Evolutionary conservation across 1,284 basidiomycete genomes (phyloP).

Genomic region (Austroboletus novae-zelandiae): DNA sequence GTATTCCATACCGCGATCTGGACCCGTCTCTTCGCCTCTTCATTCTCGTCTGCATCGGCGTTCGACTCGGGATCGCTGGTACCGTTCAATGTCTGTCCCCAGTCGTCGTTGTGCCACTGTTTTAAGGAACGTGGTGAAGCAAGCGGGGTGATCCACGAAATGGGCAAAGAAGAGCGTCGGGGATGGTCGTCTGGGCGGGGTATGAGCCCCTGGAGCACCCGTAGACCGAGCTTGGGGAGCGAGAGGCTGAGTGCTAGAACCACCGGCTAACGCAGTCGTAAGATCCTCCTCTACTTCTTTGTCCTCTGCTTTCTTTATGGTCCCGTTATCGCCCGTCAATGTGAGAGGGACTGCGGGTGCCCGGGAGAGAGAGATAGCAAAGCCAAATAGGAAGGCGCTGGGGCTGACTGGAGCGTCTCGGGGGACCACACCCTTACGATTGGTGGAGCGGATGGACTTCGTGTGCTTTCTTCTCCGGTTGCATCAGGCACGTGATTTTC

Average conservation of each 20-base stretch:
- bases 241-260: conserved; percentile 11
- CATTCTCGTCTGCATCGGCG: conserved; percentile 36
- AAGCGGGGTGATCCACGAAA: conserved; percentile 85
- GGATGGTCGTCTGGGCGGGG: conserved; percentile 61
- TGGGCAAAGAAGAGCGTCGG: conserved; percentile 91
- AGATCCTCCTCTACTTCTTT: conserved; percentile 21
- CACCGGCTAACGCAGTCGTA: conserved; percentile 9
- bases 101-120: conserved; percentile 78
- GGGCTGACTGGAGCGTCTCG: conserved; percentile 21
- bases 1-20: conserved; percentile 96
- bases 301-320: conserved; percentile 26
- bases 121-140: conserved; percentile 89
- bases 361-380: conserved; percentile 75
- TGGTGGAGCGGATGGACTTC: neutral
- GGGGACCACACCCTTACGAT: neutral
- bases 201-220: conserved; percentile 21
- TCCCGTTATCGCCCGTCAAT: conserved; percentile 36
- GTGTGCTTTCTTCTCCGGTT: too few relatives aligned
- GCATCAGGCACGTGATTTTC: too few relatives aligned
- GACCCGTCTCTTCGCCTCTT: conserved; percentile 61
- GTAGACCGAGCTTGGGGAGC: conserved; percentile 7
- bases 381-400: conserved; percentile 67
- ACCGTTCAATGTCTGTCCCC: conserved; percentile 72
- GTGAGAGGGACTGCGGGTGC: conserved; percentile 41
- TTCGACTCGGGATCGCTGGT: conserved; percentile 9